These are phyloP conservation scores for Gardenia jasminoides DNA, from an alignment of 257 asterid genomes.

Conservation along the genomic window DNA sequence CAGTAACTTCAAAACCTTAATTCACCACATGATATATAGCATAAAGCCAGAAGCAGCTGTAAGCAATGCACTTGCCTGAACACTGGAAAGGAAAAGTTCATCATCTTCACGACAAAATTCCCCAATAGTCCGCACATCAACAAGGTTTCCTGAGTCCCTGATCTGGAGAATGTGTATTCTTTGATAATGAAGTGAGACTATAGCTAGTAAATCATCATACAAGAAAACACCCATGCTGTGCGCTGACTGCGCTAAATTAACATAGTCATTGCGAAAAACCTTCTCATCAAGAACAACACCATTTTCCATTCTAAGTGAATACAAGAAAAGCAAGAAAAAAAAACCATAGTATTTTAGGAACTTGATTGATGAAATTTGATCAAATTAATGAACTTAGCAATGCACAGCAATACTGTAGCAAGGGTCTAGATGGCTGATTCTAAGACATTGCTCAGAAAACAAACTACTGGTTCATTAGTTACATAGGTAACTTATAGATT, in stretches of 20 bases:
- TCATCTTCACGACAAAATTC: conserved; percentile 94
- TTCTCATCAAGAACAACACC: conserved; percentile 86
- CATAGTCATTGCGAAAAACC: conserved; percentile 82
- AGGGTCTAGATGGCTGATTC: background rate
- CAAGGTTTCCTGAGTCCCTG: conserved; percentile 91
- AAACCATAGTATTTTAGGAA: conserved; percentile 16
- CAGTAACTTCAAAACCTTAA: background rate
- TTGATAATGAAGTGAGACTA: conserved; percentile 92
- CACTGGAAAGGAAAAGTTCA: conserved; percentile 83
- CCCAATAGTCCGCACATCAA: conserved; percentile 78
- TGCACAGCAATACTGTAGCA: conserved; percentile 6
- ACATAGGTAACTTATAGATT: background rate
- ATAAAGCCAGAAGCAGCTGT: conserved; percentile 22
- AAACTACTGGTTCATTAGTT: background rate
- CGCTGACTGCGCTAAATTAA: conserved; percentile 85
- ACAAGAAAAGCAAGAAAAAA: conserved; percentile 11
- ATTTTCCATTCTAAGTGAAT: conserved; percentile 69
- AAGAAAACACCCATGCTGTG: conserved; percentile 86
- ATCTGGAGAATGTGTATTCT: conserved; percentile 93
- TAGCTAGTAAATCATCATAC: conserved; percentile 91
- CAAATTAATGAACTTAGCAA: conserved; percentile 13
- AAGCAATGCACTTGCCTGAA: conserved; percentile 72
- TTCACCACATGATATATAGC: background rate
- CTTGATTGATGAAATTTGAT: background rate
- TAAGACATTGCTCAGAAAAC: background rate